Evolutionary conservation across 169 alveolate genomes (phyloP).

Genomic region (Babesia ovis): DNA sequence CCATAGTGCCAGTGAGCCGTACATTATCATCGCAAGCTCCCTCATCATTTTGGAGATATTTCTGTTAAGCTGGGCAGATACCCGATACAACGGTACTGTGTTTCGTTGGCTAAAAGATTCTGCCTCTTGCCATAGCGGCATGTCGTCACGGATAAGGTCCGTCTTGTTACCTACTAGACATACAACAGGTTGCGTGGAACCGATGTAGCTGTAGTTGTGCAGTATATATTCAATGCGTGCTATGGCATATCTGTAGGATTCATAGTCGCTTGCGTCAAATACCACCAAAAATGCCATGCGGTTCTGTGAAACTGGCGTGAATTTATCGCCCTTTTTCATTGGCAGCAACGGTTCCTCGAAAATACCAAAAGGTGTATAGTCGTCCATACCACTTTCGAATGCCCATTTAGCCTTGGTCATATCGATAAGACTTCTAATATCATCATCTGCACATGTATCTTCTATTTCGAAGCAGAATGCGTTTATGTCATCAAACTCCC

Average conservation of each 20-base stretch:
- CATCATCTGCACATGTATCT: constrained; percentile 63
- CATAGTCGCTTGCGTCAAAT: constrained; percentile 54
- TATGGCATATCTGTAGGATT: constrained; percentile 40
- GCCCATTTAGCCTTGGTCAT: constrained; percentile 46
- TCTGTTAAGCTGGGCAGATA: constrained; percentile 25
- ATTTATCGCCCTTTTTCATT: constrained; percentile 21
- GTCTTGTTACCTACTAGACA: constrained; percentile 65
- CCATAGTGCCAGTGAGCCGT: constrained; percentile 64
- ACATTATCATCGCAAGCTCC: constrained; percentile 58
- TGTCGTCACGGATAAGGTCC: constrained; percentile 43
- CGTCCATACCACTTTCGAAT: constrained; percentile 38
- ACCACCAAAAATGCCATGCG: constrained; percentile 66
- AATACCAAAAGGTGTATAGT: constrained; percentile 56
- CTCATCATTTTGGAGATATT: constrained; percentile 45
- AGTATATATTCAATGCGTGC: constrained; percentile 35
- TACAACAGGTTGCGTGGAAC: constrained; percentile 50
- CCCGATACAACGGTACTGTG: constrained; percentile 51
- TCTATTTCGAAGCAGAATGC: constrained; percentile 67
- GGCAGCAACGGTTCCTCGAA: constrained; percentile 59
- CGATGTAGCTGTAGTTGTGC: constrained; percentile 9
- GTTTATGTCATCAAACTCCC: constrained; percentile 44
- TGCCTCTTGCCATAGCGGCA: constrained; percentile 45
- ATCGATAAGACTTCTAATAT: constrained; percentile 38
- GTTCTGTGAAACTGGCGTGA: constrained; percentile 48
- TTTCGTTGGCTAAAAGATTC: constrained; percentile 53